Evolutionary conservation across 352 stramenopile genomes (phyloP), one percentile per base, ranked within the genome.

Genomic region (Globisporangium irregulare): DNA sequence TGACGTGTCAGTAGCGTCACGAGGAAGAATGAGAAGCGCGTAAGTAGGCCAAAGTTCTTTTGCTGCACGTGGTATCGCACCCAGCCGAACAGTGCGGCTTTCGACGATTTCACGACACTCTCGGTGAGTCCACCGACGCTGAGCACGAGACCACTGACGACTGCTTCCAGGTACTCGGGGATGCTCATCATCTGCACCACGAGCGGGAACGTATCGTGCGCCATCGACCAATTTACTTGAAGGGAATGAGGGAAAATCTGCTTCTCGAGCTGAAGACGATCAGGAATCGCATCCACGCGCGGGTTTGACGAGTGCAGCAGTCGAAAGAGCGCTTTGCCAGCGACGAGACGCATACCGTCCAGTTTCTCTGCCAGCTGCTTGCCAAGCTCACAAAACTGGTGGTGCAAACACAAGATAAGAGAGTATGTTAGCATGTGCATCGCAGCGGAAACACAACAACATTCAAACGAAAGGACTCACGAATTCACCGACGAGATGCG

Each of bases 321-420:
- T 38, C 89, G 81, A 61, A 92, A 87, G 0, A 99, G 73, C 60
- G 97, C 91, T 58, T 69, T 79, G 55, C 97, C 97, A 6, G 97
- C 93, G 24, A 92, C 82, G 18, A 87, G 75, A 36, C 97, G 83
- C 53, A 99, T 93, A 59, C 78, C 80, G 75, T 99, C 97, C 6
- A 99, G 85, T 70, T 99, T 99, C 74, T 99, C 97, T 36, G 85
- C 84, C 25, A 99, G 77, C 73, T 99, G 97, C 68, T 98, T 98
- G 8, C 97, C 80, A n/a, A 98, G 71, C 1, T 81, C 80, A 58
- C 80, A 81, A 24, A 90, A 95, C 86, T 81, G 88, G 58, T 61
- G 48, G 80, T 22, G 51, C n/a, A 67, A 2, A 27, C 20, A 46
- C 25, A 27, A 36, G 4, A 59, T 15, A 59, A 51, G 43, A 51